Percentiles rank a stretch among this genome's conserved stretches.
These are phyloP conservation scores for Laetiporus sulphureus DNA, from an alignment of 1,284 basidiomycete species.

Conservation along the genomic window DNA sequence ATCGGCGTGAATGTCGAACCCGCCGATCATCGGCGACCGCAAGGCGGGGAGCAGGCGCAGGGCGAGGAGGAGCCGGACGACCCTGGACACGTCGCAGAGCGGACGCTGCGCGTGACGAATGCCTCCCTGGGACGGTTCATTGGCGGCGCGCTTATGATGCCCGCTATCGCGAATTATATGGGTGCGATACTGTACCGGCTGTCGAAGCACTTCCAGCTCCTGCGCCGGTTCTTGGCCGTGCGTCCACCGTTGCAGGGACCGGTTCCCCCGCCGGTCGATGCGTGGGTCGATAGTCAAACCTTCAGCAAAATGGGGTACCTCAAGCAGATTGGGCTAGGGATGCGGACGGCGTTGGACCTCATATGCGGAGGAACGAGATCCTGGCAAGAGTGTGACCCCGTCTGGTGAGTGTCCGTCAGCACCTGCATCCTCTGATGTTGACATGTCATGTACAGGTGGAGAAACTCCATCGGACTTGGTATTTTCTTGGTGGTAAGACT, in stretches of 20 bases:
- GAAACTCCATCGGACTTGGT: slow-evolving; percentile 64
- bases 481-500: slow-evolving; percentile 54
- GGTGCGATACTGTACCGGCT: slow-evolving; percentile 51
- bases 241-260: slow-evolving; percentile 25
- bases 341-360: slow-evolving; percentile 36
- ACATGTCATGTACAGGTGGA: slow-evolving; percentile 44
- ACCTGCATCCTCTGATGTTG: slow-evolving; percentile 1
- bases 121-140: slow-evolving; percentile 56
- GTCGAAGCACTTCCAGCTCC: slow-evolving; percentile 38
- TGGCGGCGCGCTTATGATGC: slow-evolving; percentile 59
- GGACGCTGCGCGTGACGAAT: slow-evolving; percentile 48
- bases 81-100: slow-evolving; percentile 41
- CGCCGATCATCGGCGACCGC: slow-evolving; percentile 3
- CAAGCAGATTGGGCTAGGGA: slow-evolving; percentile 17
- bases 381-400: slow-evolving; percentile 63
- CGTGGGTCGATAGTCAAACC: slow-evolving; percentile 10
- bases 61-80: slow-evolving; percentile 20
- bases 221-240: slow-evolving; percentile 52
- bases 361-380: slow-evolving; percentile 49
- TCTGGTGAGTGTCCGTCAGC: slow-evolving; percentile 42
- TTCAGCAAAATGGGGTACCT: slow-evolving; percentile 9
- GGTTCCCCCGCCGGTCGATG: slow-evolving; percentile 5
- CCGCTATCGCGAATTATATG: slow-evolving; percentile 57
- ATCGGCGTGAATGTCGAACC: slow-evolving; percentile 23
- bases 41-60: slow-evolving; percentile 5